Percentiles rank a stretch among this genome's conserved stretches.
phyloP scores from a whole-genome alignment of 2,329 filamentous ascomycete genomes.

The Teratosphaeria nubilosa region DNA sequence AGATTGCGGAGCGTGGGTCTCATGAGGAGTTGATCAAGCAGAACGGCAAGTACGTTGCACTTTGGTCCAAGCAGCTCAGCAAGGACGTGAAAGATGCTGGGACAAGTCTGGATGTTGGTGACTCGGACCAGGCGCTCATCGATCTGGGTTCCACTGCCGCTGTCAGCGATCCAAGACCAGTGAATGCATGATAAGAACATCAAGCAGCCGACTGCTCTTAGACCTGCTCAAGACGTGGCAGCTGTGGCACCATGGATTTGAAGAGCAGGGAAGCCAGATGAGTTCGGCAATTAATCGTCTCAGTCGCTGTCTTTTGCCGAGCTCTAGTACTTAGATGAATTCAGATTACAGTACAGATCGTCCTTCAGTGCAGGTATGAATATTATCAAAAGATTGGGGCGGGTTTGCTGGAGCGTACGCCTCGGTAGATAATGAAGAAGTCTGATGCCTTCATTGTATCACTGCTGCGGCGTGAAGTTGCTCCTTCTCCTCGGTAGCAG shows the following conservation, averaged over 20 bases:
- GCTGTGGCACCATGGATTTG: not conserved
- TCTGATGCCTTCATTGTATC: too few species aligned
- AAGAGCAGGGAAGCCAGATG: not conserved
- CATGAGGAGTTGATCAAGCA: conserved; percentile 57
- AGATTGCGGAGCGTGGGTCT: conserved; percentile 62
- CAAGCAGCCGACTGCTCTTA: not conserved
- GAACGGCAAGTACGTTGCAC: conserved; percentile 23
- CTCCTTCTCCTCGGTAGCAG: too few species aligned
- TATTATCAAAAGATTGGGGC: too few species aligned
- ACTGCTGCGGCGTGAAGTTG: too few species aligned
- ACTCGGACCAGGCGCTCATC: conserved; percentile 5
- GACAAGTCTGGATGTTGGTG: conserved; percentile 7
- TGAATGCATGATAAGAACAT: not conserved
- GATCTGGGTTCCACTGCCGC: not conserved
- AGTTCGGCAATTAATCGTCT: not conserved
- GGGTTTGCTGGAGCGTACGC: too few species aligned
- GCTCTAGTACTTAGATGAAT: too few species aligned
- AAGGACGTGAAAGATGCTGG: conserved; percentile 15
- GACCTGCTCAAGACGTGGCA: not conserved
- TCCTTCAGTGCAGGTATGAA: too few species aligned
- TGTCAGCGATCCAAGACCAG: not conserved
- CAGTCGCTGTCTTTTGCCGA: too few species aligned
- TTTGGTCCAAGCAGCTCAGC: conserved; percentile 26
- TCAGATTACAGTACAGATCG: too few species aligned
- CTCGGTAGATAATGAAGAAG: too few species aligned